Evolutionary conservation across 2,329 filamentous ascomycete genomes (phyloP), one percentile per base, ranked within the genome.

Genomic region (Claviceps monticola): DNA sequence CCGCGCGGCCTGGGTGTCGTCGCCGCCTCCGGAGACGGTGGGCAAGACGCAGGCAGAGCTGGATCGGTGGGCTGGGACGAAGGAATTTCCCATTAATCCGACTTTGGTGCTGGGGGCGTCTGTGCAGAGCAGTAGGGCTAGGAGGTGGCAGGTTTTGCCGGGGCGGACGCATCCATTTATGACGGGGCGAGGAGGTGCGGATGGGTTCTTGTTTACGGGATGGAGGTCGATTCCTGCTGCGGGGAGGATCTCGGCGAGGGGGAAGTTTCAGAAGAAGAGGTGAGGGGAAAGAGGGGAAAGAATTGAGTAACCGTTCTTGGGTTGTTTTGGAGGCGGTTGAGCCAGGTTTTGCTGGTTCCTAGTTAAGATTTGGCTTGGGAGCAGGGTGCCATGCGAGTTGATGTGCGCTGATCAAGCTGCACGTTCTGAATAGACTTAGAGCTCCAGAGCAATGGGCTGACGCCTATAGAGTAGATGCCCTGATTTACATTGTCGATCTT

Each of bases 151-250:
- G 71, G 90, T 96, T 2, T 67, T 98, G 46, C 93, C 93, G 0
- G 87, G 88, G 0, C 74, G 93, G 51, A 97, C 93, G 50, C 93
- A 98, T 70, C 93, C 93, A 6, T 68, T 94, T 51, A 98, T 98
- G 93, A 95, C 87, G 54, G 82, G 82, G 39, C 78, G 79, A 42
- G 93, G 93, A 19, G 91, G 91, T 0, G 82, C 88, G 0, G 91
- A 97, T 62, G 93, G 93, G 0, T 98, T 88, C 65, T 65, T 98
- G 3, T 89, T 97, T 58, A 91, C 88, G 29, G 91, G 78, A 0
- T 87, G 85, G 64, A 79, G 83, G 58, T 88, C 93, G 1, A 71
- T 91, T 46, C 93, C 93, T 0, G 81, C 86, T 0, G 79, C 87
- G 60, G 88, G 86, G 2, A 82, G 78, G 59, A 84, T 96, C 4